phyloP scores from a whole-genome alignment of 768 basidiomycete species.

The Coprinopsis cinerea region DNA sequence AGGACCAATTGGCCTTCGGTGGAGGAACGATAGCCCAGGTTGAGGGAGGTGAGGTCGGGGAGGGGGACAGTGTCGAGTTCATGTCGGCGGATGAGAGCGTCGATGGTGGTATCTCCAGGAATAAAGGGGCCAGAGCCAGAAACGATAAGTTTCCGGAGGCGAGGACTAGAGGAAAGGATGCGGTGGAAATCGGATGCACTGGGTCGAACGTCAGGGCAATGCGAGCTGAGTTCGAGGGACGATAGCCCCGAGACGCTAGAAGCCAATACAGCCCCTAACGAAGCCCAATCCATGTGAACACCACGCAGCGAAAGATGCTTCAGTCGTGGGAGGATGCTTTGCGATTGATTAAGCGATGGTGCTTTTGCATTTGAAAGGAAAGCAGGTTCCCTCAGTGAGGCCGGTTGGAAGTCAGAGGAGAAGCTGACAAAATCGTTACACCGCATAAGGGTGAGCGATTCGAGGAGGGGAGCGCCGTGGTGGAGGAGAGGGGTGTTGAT shows the following conservation, averaged over 20 bases:
- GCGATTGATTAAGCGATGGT: conserved; percentile 11
- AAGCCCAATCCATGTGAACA: conserved; percentile 51
- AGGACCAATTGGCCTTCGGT: conserved; percentile 34
- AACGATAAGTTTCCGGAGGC: conserved; percentile 38
- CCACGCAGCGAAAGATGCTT: conserved; percentile 47
- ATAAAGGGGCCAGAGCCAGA: conserved; percentile 41
- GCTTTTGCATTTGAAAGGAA: conserved; percentile 26
- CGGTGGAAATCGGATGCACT: conserved; percentile 35
- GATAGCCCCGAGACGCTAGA: conserved; percentile 17
- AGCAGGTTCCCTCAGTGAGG: conserved; percentile 27
- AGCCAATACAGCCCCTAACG: conserved; percentile 31
- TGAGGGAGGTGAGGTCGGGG: conserved; percentile 31
- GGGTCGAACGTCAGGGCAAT: conserved; percentile 50
- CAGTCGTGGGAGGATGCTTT: conserved; percentile 36
- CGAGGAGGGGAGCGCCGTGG: conserved; percentile 35
- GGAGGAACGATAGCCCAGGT: conserved; percentile 39
- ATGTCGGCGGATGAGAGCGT: conserved; percentile 12
- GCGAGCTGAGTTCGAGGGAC: conserved; percentile 46
- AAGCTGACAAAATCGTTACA: conserved; percentile 54
- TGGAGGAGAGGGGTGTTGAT: conserved; percentile 34
- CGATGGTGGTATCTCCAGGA: conserved; percentile 21
- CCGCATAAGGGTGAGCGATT: conserved; percentile 50
- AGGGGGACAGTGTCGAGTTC: conserved; percentile 29
- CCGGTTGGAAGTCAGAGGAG: conserved; percentile 37
- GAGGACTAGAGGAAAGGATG: conserved; percentile 35